A percentile compares a stretch with the other conserved stretches of the same genome.
These are phyloP conservation scores for Coniochaeta hoffmannii DNA, from an alignment of 2,329 filamentous ascomycete species.

Conservation along the genomic window DNA sequence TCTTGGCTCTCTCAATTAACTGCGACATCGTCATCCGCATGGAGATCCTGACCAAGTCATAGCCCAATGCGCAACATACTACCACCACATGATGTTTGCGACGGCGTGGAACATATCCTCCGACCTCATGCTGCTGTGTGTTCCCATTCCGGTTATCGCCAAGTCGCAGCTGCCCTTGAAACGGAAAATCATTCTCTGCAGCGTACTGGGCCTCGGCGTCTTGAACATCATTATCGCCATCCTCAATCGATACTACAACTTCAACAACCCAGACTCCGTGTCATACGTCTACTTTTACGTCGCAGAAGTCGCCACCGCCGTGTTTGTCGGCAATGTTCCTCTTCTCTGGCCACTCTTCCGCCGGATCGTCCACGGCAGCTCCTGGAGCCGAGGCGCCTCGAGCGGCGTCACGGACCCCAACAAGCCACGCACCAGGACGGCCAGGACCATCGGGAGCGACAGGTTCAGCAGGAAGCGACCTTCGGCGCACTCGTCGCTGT, in stretches of 20 bases:
- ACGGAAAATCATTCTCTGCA: constrained; percentile 43
- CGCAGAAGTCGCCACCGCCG: constrained; percentile 49
- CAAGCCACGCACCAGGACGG: constrained; percentile 3
- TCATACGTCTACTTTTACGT: constrained; percentile 55
- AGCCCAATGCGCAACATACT: constrained; percentile 37
- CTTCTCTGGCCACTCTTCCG: constrained; percentile 51
- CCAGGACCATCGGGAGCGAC: background rate
- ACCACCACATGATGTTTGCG: constrained; percentile 37
- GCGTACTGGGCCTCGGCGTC: constrained; percentile 48
- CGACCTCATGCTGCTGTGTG: constrained; percentile 34
- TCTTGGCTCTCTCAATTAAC: background rate
- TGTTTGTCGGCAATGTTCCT: constrained; percentile 54
- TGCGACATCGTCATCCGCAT: background rate
- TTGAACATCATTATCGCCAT: constrained; percentile 44
- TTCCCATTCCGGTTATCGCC: constrained; percentile 36
- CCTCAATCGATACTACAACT: constrained; percentile 56
- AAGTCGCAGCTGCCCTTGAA: constrained; percentile 28
- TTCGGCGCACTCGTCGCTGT: constrained; percentile 4
- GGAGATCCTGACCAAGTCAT: constrained; percentile 4
- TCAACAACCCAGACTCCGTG: constrained; percentile 45
- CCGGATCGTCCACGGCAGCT: constrained; percentile 23
- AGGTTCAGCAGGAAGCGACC: constrained; percentile 7
- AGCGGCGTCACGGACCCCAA: background rate
- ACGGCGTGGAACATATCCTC: constrained; percentile 39
- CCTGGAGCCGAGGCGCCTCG: constrained; percentile 8